phyloP scores from a whole-genome alignment of 106 monocot genomes.

The Iris macrosiphon region DNA sequence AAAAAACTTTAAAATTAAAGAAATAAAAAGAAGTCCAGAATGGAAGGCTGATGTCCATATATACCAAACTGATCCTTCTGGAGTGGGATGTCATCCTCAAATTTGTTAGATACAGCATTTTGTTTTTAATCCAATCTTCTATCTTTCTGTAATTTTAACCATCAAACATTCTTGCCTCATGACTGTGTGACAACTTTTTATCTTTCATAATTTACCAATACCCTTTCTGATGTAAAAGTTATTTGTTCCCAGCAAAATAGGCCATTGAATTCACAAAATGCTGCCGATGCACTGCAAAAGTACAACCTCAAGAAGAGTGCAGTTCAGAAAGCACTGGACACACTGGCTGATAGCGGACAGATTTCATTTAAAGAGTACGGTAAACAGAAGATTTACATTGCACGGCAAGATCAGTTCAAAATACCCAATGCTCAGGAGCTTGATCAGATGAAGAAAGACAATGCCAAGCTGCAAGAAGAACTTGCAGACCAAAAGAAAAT shows the following conservation, averaged over 20 bases:
- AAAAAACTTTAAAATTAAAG: too few species aligned
- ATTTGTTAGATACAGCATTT: too few species aligned
- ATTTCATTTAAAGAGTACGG: slow-evolving; percentile 98
- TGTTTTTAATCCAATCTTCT: too few species aligned
- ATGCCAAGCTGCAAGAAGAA: slow-evolving; percentile 67
- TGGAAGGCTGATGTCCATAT: too few species aligned
- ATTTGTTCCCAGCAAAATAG: slow-evolving; percentile 75
- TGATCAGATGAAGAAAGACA: slow-evolving; percentile 85
- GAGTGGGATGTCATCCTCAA: too few species aligned
- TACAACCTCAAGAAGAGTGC: slow-evolving; percentile 88
- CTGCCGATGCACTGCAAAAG: slow-evolving; percentile 93
- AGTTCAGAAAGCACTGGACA: slow-evolving; percentile 83
- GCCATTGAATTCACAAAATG: slow-evolving; percentile 91
- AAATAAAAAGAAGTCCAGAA: too few species aligned
- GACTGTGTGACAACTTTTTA: too few species aligned
- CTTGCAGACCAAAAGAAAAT: slow-evolving; percentile 56
- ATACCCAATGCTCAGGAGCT: slow-evolving; percentile 83
- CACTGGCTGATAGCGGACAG: slow-evolving; percentile 63
- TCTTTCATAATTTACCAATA: too few species aligned
- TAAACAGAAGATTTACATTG: slow-evolving; percentile 91
- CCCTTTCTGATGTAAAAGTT: too few species aligned
- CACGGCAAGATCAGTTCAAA: slow-evolving; percentile 89
- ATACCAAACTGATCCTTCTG: too few species aligned
- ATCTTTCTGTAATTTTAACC: too few species aligned
- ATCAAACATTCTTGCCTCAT: too few species aligned